Percentiles rank a stretch among this genome's conserved stretches.
phyloP scores from a whole-genome alignment of 2,329 filamentous ascomycete species.

The Ceratocystis eucalypticola region DNA sequence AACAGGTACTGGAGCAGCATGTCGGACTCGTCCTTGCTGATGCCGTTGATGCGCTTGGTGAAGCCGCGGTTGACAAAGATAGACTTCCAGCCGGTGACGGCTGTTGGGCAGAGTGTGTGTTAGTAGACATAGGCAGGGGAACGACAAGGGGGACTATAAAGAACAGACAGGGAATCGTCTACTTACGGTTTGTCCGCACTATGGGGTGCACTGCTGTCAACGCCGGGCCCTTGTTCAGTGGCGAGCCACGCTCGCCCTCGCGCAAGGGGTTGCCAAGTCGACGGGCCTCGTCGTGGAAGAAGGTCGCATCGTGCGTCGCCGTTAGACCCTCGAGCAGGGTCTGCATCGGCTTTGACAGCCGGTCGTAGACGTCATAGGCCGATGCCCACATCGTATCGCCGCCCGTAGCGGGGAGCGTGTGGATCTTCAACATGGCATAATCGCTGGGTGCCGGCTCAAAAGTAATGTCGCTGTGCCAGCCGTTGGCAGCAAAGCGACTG shows the following conservation, averaged over 20 bases:
- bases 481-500: conserved; percentile 30
- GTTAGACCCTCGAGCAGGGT: conserved; percentile 40
- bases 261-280: conserved; percentile 35
- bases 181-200: conserved; percentile 40
- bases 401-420: conserved; percentile 41
- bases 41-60: conserved; percentile 41
- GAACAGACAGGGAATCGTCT: neutral
- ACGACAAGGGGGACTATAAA: neutral
- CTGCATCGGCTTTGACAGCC: conserved; percentile 37
- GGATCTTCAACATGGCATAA: conserved; percentile 47
- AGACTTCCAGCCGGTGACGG: conserved; percentile 45
- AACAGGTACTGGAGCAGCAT: conserved; percentile 36
- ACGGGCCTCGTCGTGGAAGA: conserved; percentile 38
- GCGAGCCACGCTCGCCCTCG: conserved; percentile 36
- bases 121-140: neutral
- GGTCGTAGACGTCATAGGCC: conserved; percentile 47
- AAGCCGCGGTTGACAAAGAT: conserved; percentile 39
- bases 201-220: conserved; percentile 40
- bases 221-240: conserved; percentile 41
- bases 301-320: conserved; percentile 35
- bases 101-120: neutral
- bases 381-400: conserved; percentile 51
- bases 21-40: conserved; percentile 41
- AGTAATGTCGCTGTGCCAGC: conserved; percentile 41
- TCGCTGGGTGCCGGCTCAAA: conserved; percentile 48